Conservation (phyloP, 495 filamentous ascomycete genomes). For the Podospora bellae-mahoneyi region DNA sequence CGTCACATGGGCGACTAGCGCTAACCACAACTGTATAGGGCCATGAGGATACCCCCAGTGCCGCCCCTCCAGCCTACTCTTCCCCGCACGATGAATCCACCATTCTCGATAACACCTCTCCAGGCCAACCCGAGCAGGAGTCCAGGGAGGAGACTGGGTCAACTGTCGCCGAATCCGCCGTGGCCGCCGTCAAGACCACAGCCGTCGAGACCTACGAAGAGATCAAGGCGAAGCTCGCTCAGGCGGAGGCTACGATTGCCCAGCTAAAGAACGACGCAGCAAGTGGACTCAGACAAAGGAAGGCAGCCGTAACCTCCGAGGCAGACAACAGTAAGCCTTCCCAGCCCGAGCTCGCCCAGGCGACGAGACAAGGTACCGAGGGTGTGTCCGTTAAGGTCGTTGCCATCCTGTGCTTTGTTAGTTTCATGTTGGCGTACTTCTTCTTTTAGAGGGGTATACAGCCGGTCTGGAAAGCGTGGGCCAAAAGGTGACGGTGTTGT, state of each 20-base stretch:
- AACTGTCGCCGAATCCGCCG: conserved; percentile 33
- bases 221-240: conserved; percentile 65
- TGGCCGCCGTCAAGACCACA: conserved; percentile 42
- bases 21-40: conserved; percentile 1
- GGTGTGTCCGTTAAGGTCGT: conserved; percentile 87
- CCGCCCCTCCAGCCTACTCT: conserved; percentile 28
- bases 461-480: not conserved
- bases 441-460: conserved; percentile 63
- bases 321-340: conserved; percentile 42
- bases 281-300: conserved; percentile 67
- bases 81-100: conserved; percentile 28
- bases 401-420: conserved; percentile 77
- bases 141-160: conserved; percentile 17
- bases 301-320: conserved; percentile 49
- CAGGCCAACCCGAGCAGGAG: conserved; percentile 32
- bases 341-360: conserved; percentile 40
- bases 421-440: conserved; percentile 90
- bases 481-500: not conserved
- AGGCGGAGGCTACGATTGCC: conserved; percentile 72
- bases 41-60: conserved; percentile 33
- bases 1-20: not conserved
- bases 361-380: conserved; percentile 56
- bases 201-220: conserved; percentile 54
- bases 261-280: conserved; percentile 61
- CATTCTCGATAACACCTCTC: conserved; percentile 16